phyloP scores from a whole-genome alignment of 257 asterid species.

The Ilex aquifolium region DNA sequence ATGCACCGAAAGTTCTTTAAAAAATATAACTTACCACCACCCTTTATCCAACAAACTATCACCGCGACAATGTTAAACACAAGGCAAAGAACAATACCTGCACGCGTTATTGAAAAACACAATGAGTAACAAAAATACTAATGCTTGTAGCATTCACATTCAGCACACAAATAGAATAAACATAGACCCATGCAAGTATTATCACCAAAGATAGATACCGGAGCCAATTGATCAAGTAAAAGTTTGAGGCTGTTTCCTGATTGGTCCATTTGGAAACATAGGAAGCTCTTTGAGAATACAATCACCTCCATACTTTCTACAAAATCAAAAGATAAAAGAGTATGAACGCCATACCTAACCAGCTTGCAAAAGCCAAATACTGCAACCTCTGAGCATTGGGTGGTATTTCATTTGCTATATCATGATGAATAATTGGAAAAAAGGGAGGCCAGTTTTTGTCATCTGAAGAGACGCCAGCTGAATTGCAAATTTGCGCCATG shows the following conservation, averaged over 20 bases:
- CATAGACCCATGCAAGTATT: neutral
- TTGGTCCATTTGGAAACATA: neutral
- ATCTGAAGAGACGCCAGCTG: slow-evolving; percentile 52
- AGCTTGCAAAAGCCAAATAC: slow-evolving; percentile 68
- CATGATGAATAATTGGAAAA: slow-evolving; percentile 61
- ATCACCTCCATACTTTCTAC: neutral
- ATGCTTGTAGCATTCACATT: neutral
- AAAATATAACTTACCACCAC: slow-evolving; percentile 58
- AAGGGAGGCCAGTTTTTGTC: slow-evolving; percentile 64
- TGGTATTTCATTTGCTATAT: slow-evolving; percentile 65
- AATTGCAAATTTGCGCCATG: neutral
- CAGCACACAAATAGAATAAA: too few relatives aligned
- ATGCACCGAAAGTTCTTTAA: neutral
- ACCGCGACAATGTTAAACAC: slow-evolving; percentile 78
- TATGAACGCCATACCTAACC: slow-evolving; percentile 45
- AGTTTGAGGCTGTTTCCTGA: neutral
- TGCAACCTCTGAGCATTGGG: slow-evolving; percentile 61
- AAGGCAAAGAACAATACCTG: slow-evolving; percentile 92
- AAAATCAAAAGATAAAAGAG: slow-evolving; percentile 6
- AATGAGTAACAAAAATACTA: neutral
- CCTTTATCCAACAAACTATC: slow-evolving; percentile 84
- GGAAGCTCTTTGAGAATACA: neutral
- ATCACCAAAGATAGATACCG: neutral
- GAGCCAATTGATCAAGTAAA: neutral
- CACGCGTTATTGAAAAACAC: slow-evolving; percentile 5